These are phyloP conservation scores for Hemisphaericaspora lyxosophila DNA, from an alignment of 1,139 yeast genomes.

Conservation along the genomic window DNA sequence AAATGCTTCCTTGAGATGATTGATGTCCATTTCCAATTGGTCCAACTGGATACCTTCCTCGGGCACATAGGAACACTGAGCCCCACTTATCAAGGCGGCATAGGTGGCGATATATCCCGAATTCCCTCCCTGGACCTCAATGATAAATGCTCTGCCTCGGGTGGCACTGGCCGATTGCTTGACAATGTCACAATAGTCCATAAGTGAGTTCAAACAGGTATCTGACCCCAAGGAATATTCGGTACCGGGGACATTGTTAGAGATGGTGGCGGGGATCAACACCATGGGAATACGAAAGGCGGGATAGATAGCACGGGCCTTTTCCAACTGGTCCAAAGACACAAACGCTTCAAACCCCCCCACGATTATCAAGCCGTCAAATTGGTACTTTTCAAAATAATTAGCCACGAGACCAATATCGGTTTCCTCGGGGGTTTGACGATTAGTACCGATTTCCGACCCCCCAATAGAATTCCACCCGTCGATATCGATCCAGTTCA, in stretches of 20 bases:
- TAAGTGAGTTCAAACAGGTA: conserved; percentile 73
- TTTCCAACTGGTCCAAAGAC: conserved; percentile 65
- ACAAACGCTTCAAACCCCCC: conserved; percentile 84
- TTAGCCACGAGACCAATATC: conserved; percentile 76
- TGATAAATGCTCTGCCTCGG: conserved; percentile 73
- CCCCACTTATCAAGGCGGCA: conserved; percentile 69
- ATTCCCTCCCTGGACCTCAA: conserved; percentile 87
- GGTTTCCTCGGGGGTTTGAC: conserved; percentile 63
- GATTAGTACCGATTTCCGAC: conserved; percentile 79
- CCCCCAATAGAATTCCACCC: conserved; percentile 79
- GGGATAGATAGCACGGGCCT: conserved; percentile 64
- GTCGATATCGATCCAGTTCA: conserved; percentile 69
- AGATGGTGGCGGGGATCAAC: conserved; percentile 77
- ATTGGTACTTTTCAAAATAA: conserved; percentile 67
- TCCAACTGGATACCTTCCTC: conserved; percentile 62
- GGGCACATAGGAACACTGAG: conserved; percentile 75
- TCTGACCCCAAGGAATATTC: conserved; percentile 79
- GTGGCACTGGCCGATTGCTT: conserved; percentile 80
- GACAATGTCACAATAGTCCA: conserved; percentile 75
- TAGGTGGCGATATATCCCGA: conserved; percentile 76
- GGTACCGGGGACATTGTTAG: conserved; percentile 83
- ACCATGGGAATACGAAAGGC: conserved; percentile 78
- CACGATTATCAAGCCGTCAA: conserved; percentile 71
- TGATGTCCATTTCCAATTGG: conserved; percentile 62
- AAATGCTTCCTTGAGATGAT: conserved; percentile 55